phyloP scores from a whole-genome alignment of 805 yeast genomes.

The Kodamaea kakaduensis region DNA sequence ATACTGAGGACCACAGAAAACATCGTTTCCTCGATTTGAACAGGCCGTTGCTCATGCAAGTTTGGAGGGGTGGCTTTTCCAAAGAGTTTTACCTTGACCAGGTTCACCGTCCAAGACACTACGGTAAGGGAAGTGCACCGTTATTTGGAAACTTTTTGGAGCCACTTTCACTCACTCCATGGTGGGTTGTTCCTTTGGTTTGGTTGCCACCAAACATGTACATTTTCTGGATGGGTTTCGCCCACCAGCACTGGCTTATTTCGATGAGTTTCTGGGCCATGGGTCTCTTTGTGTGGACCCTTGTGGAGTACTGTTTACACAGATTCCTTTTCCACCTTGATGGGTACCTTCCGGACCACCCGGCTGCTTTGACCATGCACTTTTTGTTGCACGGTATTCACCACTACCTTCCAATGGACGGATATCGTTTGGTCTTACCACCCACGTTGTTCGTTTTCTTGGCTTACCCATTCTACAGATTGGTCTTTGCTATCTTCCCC shows the following conservation, averaged over 20 bases:
- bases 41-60: slow-evolving; percentile 78
- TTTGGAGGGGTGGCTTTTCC: slow-evolving; percentile 66
- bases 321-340: slow-evolving; percentile 94
- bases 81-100: slow-evolving; percentile 93
- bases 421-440: slow-evolving; percentile 89
- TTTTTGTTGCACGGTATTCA: slow-evolving; percentile 94
- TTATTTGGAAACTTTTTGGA: slow-evolving; percentile 92
- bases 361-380: slow-evolving; percentile 71
- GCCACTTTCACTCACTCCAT: slow-evolving; percentile 85
- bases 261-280: slow-evolving; percentile 60
- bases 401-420: slow-evolving; percentile 97
- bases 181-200: slow-evolving; percentile 85
- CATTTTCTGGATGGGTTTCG: slow-evolving; percentile 56
- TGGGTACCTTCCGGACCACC: slow-evolving; percentile 76
- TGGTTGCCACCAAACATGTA: slow-evolving; percentile 84
- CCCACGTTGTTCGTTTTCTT: slow-evolving; percentile 76
- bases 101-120: slow-evolving; percentile 96
- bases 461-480: slow-evolving; percentile 73
- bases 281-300: slow-evolving; percentile 92
- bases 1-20: slow-evolving; percentile 58
- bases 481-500: slow-evolving; percentile 76
- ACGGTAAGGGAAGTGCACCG: slow-evolving; percentile 95
- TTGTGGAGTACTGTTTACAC: slow-evolving; percentile 83
- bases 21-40: slow-evolving; percentile 85
- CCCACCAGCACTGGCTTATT: slow-evolving; percentile 40